Conservation (phyloP, 805 yeast species). For the Pichia deserticola region DNA sequence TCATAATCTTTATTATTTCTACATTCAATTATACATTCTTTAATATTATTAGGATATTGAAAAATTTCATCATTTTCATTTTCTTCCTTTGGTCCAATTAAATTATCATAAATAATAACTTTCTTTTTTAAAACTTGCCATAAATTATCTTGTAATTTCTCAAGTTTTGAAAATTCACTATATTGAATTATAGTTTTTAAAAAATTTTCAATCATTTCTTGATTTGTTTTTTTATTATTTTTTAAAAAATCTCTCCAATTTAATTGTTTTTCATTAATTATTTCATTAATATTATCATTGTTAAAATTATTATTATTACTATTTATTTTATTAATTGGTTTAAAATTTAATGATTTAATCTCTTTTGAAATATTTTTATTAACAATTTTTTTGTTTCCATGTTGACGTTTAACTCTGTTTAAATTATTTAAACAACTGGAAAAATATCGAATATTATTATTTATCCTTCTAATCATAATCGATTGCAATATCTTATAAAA, state of each 20-base stretch:
- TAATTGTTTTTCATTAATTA: not conserved
- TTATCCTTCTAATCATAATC: no score
- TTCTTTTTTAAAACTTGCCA: constrained; percentile 8
- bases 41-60: not conserved
- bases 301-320: not conserved
- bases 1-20: constrained; percentile 2
- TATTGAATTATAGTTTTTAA: constrained; percentile 12
- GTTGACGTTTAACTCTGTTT: no score
- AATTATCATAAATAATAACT: constrained; percentile 18
- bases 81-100: constrained; percentile 2
- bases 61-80: not conserved
- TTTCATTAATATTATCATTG: not conserved
- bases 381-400: no score
- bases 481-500: no score
- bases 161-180: constrained; percentile 11
- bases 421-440: no score
- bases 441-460: no score
- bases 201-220: not conserved
- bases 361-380: no score
- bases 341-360: not conserved
- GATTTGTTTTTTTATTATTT: not conserved
- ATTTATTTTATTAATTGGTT: not conserved
- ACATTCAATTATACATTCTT: not conserved
- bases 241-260: not conserved
- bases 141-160: constrained; percentile 16